Evolutionary conservation across 2,329 filamentous ascomycete genomes (phyloP).

Genomic region (Diaporthe citriasiana): DNA sequence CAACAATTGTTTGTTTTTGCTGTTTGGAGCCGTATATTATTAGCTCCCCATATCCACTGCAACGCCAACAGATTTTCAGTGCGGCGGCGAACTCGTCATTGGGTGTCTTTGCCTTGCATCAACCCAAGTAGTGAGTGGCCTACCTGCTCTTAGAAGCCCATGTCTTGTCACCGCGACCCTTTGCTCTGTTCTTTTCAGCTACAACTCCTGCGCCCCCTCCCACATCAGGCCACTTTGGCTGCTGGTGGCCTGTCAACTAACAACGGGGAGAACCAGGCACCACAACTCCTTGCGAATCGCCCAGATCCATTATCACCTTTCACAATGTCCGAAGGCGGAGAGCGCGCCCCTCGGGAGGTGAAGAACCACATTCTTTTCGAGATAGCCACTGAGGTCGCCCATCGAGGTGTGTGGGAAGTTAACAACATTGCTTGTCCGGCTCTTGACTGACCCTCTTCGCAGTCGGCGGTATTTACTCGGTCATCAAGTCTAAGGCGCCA

Average conservation of each 20-base stretch:
- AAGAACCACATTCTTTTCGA: slow-evolving; percentile 98
- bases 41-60: slow-evolving; percentile 1
- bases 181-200: background rate
- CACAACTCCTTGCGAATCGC: slow-evolving; percentile 28
- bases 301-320: background rate
- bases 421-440: background rate
- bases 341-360: slow-evolving; percentile 75
- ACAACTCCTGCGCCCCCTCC: background rate
- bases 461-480: slow-evolving; percentile 99
- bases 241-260: background rate
- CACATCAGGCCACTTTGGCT: slow-evolving; percentile 1
- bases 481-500: slow-evolving; percentile 98
- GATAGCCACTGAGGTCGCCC: slow-evolving; percentile 95
- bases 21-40: background rate
- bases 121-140: background rate
- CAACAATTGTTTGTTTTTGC: background rate
- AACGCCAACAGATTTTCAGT: slow-evolving; percentile 1
- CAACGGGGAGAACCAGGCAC: background rate
- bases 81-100: background rate
- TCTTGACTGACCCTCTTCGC: slow-evolving; percentile 46
- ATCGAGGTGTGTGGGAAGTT: slow-evolving; percentile 77
- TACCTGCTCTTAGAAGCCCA: background rate
- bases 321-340: slow-evolving; percentile 63
- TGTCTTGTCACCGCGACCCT: background rate
- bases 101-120: background rate